phyloP scores from a whole-genome alignment of 805 yeast genomes.

The Brettanomyces bruxellensis region DNA sequence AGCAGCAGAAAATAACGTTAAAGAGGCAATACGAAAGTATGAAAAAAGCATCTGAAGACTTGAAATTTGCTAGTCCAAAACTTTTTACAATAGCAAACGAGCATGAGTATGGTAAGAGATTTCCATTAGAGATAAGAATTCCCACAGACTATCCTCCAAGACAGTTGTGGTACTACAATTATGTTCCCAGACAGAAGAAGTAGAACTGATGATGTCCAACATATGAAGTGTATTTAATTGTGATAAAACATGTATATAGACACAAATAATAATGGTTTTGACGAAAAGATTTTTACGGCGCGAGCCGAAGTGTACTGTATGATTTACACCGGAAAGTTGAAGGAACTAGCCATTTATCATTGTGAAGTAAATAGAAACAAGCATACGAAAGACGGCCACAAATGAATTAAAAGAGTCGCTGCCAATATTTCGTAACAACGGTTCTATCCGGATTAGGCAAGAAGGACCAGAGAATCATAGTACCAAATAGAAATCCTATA shows the following conservation, averaged over 20 bases:
- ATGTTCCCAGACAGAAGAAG: slow-evolving; percentile 16
- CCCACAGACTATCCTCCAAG: slow-evolving; percentile 89
- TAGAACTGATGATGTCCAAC: not conserved
- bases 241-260: not conserved
- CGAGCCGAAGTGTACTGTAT: too few relatives aligned
- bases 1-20: slow-evolving; percentile 33
- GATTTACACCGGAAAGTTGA: too few relatives aligned
- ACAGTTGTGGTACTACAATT: slow-evolving; percentile 67
- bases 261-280: not conserved
- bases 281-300: too few relatives aligned
- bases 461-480: slow-evolving; percentile 30
- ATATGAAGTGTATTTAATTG: not conserved
- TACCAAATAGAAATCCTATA: slow-evolving; percentile 26
- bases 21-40: slow-evolving; percentile 58
- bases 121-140: slow-evolving; percentile 75
- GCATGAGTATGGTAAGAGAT: slow-evolving; percentile 48
- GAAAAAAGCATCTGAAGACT: slow-evolving; percentile 62
- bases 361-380: too few relatives aligned
- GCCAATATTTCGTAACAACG: slow-evolving; percentile 17
- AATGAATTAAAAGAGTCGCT: slow-evolving; percentile 11
- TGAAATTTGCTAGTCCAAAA: slow-evolving; percentile 40
- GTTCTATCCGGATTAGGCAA: slow-evolving; percentile 36
- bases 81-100: slow-evolving; percentile 57
- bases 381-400: too few relatives aligned
- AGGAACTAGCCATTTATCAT: too few relatives aligned